Conservation (phyloP, 805 yeast species). For the Citeromyces nyonsensis region DNA sequence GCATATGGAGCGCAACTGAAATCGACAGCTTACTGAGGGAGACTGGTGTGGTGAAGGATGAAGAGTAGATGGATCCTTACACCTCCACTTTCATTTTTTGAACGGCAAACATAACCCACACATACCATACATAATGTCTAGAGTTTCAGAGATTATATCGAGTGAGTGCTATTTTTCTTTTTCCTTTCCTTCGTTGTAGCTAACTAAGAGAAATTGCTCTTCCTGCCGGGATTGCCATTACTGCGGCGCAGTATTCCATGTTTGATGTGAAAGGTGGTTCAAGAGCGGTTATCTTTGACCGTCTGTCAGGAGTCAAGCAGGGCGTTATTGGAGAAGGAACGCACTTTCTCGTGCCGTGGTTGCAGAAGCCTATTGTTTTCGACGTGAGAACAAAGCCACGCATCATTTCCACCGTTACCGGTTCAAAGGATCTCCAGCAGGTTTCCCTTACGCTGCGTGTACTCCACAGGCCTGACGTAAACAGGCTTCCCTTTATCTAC, state of each 20-base stretch:
- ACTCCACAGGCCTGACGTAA: conserved; percentile 85
- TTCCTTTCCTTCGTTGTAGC: neutral
- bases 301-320: conserved; percentile 77
- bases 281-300: conserved; percentile 90
- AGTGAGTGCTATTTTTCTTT: conserved; percentile 8
- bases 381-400: conserved; percentile 95
- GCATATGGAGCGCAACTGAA: conserved; percentile 69
- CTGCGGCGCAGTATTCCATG: conserved; percentile 69
- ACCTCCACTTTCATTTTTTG: conserved; percentile 1
- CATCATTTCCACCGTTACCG: conserved; percentile 86
- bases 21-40: conserved; percentile 61
- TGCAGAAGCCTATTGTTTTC: conserved; percentile 78
- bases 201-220: conserved; percentile 30
- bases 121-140: conserved; percentile 15
- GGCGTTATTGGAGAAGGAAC: conserved; percentile 94
- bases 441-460: conserved; percentile 89
- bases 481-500: conserved; percentile 69
- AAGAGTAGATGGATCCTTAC: conserved; percentile 6
- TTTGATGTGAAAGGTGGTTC: conserved; percentile 95
- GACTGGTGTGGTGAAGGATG: conserved; percentile 48
- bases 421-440: conserved; percentile 93
- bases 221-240: conserved; percentile 54
- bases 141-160: conserved; percentile 21
- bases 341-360: conserved; percentile 91
- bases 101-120: conserved; percentile 1